Evolutionary conservation across 1,284 basidiomycete species (phyloP).

Genomic region (Ceratobasidium papillatum): DNA sequence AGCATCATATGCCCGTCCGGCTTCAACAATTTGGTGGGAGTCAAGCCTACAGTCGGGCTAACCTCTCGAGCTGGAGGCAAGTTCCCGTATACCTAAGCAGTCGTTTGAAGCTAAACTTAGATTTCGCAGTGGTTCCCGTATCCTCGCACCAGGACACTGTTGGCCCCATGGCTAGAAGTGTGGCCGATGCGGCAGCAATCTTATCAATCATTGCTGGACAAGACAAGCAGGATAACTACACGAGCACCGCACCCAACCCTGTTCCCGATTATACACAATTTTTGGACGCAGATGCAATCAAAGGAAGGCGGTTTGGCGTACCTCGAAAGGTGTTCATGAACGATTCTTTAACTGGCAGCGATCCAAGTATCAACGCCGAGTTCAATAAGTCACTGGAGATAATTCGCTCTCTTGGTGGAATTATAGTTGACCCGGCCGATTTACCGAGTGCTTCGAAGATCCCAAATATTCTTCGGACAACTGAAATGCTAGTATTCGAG

Average conservation of each 20-base stretch:
- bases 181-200: conserved; percentile 67
- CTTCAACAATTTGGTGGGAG: conserved; percentile 62
- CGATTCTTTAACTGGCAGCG: conserved; percentile 17
- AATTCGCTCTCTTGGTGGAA: conserved; percentile 63
- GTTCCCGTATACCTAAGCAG: conserved; percentile 28
- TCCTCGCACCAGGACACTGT: conserved; percentile 70
- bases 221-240: conserved; percentile 67
- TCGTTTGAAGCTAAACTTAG: not conserved
- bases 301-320: conserved; percentile 68
- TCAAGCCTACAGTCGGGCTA: conserved; percentile 69
- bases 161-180: conserved; percentile 66
- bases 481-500: conserved; percentile 61
- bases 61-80: conserved; percentile 68
- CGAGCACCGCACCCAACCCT: conserved; percentile 61
- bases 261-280: conserved; percentile 67
- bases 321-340: conserved; percentile 50
- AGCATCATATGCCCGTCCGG: conserved; percentile 65
- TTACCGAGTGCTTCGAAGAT: conserved; percentile 63
- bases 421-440: conserved; percentile 68
- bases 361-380: conserved; percentile 46
- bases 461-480: conserved; percentile 54
- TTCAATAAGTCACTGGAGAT: conserved; percentile 62
- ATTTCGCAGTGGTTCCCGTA: conserved; percentile 62
- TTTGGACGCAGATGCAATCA: conserved; percentile 59
- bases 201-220: conserved; percentile 66